Evolutionary conservation across 768 basidiomycete species (phyloP).

Genomic region (Naganishia vaughanmartiniae): DNA sequence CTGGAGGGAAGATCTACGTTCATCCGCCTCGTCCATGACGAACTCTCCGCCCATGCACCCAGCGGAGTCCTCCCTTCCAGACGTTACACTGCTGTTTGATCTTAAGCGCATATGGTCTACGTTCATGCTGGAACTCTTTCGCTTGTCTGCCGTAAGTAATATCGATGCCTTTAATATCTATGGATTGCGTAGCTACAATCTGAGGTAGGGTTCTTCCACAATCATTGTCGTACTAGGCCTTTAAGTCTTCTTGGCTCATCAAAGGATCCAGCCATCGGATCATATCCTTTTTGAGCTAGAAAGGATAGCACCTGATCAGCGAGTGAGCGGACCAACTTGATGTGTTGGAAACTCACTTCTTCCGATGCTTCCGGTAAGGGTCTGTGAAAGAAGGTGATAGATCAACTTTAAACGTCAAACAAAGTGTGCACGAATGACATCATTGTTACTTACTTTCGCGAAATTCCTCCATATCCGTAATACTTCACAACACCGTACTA

Average conservation of each 20-base stretch:
- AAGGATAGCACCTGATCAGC: not conserved
- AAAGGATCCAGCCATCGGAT: slow-evolving; percentile 22
- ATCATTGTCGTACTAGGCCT: not conserved
- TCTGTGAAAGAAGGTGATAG: slow-evolving; percentile 19
- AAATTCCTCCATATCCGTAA: slow-evolving; percentile 36
- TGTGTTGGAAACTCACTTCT: slow-evolving; percentile 5
- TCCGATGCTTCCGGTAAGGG: slow-evolving; percentile 34
- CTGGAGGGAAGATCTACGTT: too few species aligned
- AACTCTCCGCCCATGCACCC: too few species aligned
- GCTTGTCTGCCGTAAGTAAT: too few species aligned
- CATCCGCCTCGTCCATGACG: too few species aligned
- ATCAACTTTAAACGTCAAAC: slow-evolving; percentile 26
- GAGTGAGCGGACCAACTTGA: not conserved
- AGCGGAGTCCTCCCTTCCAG: too few species aligned
- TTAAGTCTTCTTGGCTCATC: slow-evolving; percentile 22
- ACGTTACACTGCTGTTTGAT: too few species aligned
- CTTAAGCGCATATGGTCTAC: too few species aligned
- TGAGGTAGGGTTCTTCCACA: not conserved
- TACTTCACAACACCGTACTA: slow-evolving; percentile 34
- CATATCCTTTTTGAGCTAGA: slow-evolving; percentile 11
- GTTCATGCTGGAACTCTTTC: too few species aligned
- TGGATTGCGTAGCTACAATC: too few species aligned
- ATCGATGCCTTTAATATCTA: too few species aligned
- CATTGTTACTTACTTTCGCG: slow-evolving; percentile 24
- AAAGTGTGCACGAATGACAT: not conserved